Conservation (phyloP, 306 rosid genomes). For the Casuarina equisetifolia region DNA sequence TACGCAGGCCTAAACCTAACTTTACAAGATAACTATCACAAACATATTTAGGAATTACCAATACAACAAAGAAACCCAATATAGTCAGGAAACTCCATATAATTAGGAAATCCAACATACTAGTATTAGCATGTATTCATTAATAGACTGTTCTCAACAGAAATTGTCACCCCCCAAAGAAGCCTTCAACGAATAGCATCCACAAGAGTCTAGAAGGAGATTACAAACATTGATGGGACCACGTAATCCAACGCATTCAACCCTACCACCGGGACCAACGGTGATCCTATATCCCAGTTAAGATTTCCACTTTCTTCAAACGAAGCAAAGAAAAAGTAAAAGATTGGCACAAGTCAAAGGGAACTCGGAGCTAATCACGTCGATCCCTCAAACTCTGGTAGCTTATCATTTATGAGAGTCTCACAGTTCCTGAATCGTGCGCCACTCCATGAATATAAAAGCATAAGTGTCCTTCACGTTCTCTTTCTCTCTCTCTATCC, state of each 20-base stretch:
- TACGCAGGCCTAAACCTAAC: too few relatives aligned
- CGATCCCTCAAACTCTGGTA: background rate
- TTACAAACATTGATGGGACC: background rate
- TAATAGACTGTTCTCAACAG: too few relatives aligned
- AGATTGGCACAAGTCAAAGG: background rate
- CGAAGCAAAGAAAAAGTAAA: background rate
- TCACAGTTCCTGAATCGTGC: background rate
- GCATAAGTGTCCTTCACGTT: constrained; percentile 28
- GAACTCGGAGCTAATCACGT: background rate
- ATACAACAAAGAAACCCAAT: too few relatives aligned
- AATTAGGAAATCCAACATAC: too few relatives aligned
- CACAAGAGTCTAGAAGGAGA: too few relatives aligned
- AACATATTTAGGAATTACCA: too few relatives aligned
- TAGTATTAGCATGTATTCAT: too few relatives aligned
- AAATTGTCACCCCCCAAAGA: too few relatives aligned
- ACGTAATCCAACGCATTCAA: background rate
- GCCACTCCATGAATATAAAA: constrained; percentile 16
- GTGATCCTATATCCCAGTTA: background rate
- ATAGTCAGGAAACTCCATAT: too few relatives aligned
- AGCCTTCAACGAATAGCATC: too few relatives aligned
- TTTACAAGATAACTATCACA: too few relatives aligned
- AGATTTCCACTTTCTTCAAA: background rate
- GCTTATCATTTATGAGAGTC: background rate
- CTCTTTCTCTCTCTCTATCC: constrained; percentile 9
- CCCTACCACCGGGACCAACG: background rate